Conservation (phyloP, 352 stramenopile species). For the Globisporangium perplexum region DNA sequence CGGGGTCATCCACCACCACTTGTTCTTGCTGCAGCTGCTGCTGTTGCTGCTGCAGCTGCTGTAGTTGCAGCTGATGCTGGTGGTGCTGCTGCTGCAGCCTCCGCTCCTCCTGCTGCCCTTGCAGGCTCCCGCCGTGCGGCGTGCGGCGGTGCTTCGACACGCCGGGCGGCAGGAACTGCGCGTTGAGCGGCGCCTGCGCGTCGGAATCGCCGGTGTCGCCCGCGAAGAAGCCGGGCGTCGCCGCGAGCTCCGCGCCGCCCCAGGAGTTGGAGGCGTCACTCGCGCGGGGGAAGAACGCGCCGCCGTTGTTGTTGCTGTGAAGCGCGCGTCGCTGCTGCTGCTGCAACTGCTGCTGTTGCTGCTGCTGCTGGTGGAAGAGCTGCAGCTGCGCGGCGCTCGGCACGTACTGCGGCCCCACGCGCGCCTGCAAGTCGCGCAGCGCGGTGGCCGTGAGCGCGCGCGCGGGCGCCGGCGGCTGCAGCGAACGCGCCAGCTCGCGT, state of each 20-base stretch:
- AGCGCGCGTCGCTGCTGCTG: conserved; percentile 1
- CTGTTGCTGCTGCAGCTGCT: conserved; percentile 34
- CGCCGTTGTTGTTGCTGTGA: conserved; percentile 8
- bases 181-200: conserved; percentile 1
- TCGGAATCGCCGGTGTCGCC: neutral
- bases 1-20: neutral
- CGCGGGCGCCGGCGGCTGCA: conserved; percentile 5
- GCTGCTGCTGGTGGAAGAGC: conserved; percentile 12
- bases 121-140: conserved; percentile 1
- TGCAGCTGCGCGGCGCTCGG: conserved; percentile 11
- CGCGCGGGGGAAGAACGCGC: neutral
- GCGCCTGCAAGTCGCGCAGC: conserved; percentile 9
- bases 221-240: neutral
- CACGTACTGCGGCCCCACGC: conserved; percentile 11
- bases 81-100: conserved; percentile 24
- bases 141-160: conserved; percentile 7
- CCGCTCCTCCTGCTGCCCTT: neutral
- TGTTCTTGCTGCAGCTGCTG: conserved; percentile 26
- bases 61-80: conserved; percentile 18
- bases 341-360: conserved; percentile 12
- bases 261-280: neutral
- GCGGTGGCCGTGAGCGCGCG: conserved; percentile 2
- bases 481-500: conserved; percentile 10
- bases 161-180: conserved; percentile 6
- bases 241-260: neutral